These are phyloP conservation scores for Penicillium canariense DNA, from an alignment of 495 filamentous ascomycete genomes.

Conservation along the genomic window DNA sequence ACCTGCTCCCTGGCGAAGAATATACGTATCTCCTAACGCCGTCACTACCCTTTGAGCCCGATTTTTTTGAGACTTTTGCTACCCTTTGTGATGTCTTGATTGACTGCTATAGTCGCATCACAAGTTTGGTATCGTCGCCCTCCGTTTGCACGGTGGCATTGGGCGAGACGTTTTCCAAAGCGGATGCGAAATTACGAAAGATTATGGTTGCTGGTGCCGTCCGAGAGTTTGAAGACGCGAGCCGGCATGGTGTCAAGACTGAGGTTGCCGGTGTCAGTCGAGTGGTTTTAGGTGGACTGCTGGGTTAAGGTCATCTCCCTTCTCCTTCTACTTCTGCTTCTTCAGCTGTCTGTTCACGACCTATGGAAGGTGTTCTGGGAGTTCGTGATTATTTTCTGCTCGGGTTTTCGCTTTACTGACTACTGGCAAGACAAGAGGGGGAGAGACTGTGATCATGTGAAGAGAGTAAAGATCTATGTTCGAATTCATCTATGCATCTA, in stretches of 20 bases:
- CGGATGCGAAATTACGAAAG: constrained; percentile 79
- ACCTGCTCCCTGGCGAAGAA: constrained; percentile 66
- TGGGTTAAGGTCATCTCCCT: constrained; percentile 50
- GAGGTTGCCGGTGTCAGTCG: constrained; percentile 83
- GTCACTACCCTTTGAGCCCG: constrained; percentile 91
- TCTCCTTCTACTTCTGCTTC: not conserved
- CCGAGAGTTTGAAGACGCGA: constrained; percentile 90
- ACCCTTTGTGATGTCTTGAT: constrained; percentile 95
- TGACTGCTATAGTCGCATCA: constrained; percentile 80
- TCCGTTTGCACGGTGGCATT: constrained; percentile 61
- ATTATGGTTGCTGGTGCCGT: constrained; percentile 80
- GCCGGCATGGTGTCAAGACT: constrained; percentile 65
- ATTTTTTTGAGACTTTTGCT: constrained; percentile 97
- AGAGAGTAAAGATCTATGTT: constrained; percentile 7
- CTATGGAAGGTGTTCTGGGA: constrained; percentile 10
- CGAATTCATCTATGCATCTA: constrained; percentile 14
- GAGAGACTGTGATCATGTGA: not conserved
- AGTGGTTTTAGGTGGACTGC: constrained; percentile 84
- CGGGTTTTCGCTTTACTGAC: not conserved
- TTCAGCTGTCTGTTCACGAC: constrained; percentile 11
- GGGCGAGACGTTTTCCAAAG: constrained; percentile 82
- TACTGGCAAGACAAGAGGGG: not conserved
- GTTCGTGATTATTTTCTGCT: constrained; percentile 1
- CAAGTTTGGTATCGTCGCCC: constrained; percentile 66
- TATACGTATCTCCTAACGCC: constrained; percentile 89